These are phyloP conservation scores for Microthlaspi erraticum DNA, from an alignment of 345 rosid genomes.

Conservation along the genomic window DNA sequence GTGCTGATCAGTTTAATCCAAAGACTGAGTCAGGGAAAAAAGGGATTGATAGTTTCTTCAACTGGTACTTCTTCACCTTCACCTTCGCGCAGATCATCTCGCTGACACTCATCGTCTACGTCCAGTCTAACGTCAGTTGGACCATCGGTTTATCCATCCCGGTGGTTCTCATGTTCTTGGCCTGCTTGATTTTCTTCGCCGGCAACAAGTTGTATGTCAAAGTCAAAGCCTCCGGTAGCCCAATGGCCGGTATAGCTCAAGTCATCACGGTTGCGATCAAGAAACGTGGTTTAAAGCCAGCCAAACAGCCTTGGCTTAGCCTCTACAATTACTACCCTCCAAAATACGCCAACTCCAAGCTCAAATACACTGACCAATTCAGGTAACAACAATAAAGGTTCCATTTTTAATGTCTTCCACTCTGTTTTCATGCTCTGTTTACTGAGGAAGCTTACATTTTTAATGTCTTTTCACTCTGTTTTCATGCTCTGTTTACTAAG, in stretches of 20 bases:
- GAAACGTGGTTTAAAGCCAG: slow-evolving; percentile 55
- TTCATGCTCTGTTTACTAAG: slow-evolving; percentile 11
- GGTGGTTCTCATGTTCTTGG: slow-evolving; percentile 62
- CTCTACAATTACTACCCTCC: slow-evolving; percentile 46
- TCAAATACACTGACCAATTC: slow-evolving; percentile 46
- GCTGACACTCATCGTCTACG: slow-evolving; percentile 66
- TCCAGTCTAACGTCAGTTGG: slow-evolving; percentile 83
- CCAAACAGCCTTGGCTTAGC: slow-evolving; percentile 50
- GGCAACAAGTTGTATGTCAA: slow-evolving; percentile 74
- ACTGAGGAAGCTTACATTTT: slow-evolving; percentile 18
- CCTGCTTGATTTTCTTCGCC: slow-evolving; percentile 56
- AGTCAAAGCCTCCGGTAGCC: slow-evolving; percentile 76
- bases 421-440: not conserved
- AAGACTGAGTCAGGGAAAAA: slow-evolving; percentile 66
- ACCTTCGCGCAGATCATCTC: slow-evolving; percentile 76
- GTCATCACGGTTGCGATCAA: slow-evolving; percentile 59
- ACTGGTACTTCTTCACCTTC: slow-evolving; percentile 86
- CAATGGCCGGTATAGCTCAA: slow-evolving; percentile 62
- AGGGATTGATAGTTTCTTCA: slow-evolving; percentile 81
- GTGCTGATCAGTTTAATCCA: slow-evolving; percentile 81
- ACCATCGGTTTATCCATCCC: slow-evolving; percentile 76
- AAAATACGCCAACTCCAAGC: slow-evolving; percentile 45
- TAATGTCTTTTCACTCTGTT: not conserved
- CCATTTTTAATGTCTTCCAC: too few species aligned
- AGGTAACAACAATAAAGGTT: slow-evolving; percentile 15